Percentiles rank a stretch among this genome's conserved stretches.
Evolutionary conservation across 2,329 filamentous ascomycete genomes (phyloP).

Genomic region (Alternaria angustiovoidea): DNA sequence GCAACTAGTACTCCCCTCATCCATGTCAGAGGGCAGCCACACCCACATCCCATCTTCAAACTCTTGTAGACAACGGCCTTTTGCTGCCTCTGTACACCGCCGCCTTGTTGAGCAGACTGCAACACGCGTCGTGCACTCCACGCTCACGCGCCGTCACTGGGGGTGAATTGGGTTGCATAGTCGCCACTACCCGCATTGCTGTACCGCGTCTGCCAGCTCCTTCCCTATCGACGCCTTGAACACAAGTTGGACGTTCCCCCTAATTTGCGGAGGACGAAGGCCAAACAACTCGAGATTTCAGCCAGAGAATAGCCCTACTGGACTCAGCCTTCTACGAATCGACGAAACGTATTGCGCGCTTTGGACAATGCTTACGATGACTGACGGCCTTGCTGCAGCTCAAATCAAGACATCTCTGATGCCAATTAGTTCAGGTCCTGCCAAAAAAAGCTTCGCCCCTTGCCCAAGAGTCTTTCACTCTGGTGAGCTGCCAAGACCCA

Average conservation of each 20-base stretch:
- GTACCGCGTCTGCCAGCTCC: background rate
- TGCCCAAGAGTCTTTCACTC: conserved; percentile 4
- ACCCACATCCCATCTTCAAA: conserved; percentile 13
- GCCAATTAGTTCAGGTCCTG: background rate
- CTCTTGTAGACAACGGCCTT: conserved; percentile 8
- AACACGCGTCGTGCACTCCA: background rate
- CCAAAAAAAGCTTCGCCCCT: background rate
- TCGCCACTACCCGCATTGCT: conserved; percentile 4
- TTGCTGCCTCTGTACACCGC: background rate
- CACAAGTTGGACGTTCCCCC: background rate
- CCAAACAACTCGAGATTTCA: background rate
- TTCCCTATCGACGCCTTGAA: background rate
- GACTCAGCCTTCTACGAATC: background rate
- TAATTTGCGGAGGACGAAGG: background rate
- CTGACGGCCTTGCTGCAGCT: background rate
- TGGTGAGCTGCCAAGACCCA: conserved; percentile 4
- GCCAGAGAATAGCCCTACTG: background rate
- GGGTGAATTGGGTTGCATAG: conserved; percentile 1
- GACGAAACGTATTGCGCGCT: background rate
- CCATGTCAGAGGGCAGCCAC: conserved; percentile 26
- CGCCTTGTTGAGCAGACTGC: background rate
- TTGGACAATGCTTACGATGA: background rate
- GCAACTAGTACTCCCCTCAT: conserved; percentile 29
- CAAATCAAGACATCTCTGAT: background rate
- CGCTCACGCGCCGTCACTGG: conserved; percentile 1